Base-by-base conservation (phyloP, 768 basidiomycete genomes). In the Tephrocybe sp. region DNA sequence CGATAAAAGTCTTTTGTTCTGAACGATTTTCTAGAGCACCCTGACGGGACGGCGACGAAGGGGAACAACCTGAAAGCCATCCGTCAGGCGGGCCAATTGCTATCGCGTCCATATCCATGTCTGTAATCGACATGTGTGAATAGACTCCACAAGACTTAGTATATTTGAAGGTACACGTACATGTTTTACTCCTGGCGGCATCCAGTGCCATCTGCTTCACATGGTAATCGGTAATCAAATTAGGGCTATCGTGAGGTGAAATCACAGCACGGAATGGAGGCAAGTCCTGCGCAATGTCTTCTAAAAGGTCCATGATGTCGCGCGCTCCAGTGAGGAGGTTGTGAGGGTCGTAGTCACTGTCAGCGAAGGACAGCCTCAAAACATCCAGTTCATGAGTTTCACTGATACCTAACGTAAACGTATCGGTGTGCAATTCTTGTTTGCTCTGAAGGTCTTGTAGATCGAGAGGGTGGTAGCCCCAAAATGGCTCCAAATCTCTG, bases 401-500 rank as follows among this genome's bases (percentile, higher is more conserved):
- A 39, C 50, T 58, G 41, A 71, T 71, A 2, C 62, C 68, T 11
- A 75, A 53, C 17, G 72, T 73, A 47, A 62, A 74, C 1, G 65
- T 66, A 43, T 74, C 67, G 11, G 54, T 36, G 22, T 65, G 57
- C 10, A 39, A 36, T 53, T 74, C 72, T 50, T 59, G 63, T 39
- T 65, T 59, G 1, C 31, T 36, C 16, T 67, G 68, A 14, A 68
- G 52, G 6, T 32, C 40, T 26, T 60, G 60, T 1, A 77, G 59
- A 36, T 67, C 65, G 0, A 43, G 39, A 6, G 75, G 74, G 7
- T 58, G 51, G 32, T 76, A 57, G 8, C 70, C 77, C 69, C 71
- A 75, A 60, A 72, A 76, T 0, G 75, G 76, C 26, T 70, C 64
- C 7, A 79, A 54, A 52, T 76, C 71, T 13, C 53, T 59, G 53